Base-by-base conservation (phyloP, 2,329 filamentous ascomycete genomes). In the Beauveria pseudobassiana region DNA sequence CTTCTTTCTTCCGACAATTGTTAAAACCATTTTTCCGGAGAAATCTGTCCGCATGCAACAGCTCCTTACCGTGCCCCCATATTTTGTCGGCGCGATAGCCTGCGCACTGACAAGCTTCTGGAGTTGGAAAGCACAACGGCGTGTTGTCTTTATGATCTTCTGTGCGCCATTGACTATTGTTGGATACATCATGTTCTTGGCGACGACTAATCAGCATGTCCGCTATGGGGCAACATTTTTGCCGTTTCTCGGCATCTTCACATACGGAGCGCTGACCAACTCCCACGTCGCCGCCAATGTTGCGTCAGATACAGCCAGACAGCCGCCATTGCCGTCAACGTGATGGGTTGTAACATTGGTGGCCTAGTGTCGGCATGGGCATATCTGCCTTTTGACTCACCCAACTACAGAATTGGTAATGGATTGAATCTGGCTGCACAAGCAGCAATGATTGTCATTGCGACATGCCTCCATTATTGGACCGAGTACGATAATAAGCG, bases 1-100 rank as follows among this genome's bases (percentile, higher is more conserved):
- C 2, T 89, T 90, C 78, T 91, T 91, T 74, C 75, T 82, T 0
- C 88, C 88, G 0, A 90, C 87, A 0, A 90, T 91, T 64, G 85
- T 91, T 48, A 73, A 75, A 49, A 88, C 82, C 6, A 90, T 90
- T 70, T 90, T 89, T 68, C 87, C 86, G 0, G 67, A 78, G 3
- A 73, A 76, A 60, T 77, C 76, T 16, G 80, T 85, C 9, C 75
- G 88, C 28, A 79, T 76, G 12, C 85, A 89, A 70, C 88, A 91
- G 73, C 81, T 61, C 18, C n/a, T 59, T 10, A 59, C 57, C 10
- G 57, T 59, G 14, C 57, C 57, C 4, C 57, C 57, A 1, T 59
- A 51, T 45, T 59, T 59, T 38, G 57, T 59, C 48, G 49, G 57
- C 1, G 49, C 57, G 1, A 34, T 59, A 6, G 48, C 57, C 3